Base-by-base conservation (phyloP, 192 early-diverging fungal genomes). In the Gigaspora rosea region DNA sequence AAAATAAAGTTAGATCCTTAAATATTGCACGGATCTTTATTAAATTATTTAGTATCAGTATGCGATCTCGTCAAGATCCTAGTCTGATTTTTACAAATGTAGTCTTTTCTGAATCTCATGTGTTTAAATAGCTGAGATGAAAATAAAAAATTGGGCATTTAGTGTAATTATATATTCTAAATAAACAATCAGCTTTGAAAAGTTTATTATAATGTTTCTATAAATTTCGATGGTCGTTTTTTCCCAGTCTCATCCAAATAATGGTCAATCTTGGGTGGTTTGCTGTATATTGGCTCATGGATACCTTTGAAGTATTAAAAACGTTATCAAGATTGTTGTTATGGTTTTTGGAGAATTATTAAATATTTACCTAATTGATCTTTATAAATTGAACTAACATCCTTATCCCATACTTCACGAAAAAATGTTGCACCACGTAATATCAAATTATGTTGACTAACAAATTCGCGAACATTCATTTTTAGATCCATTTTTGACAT, bases 371-470 rank as follows among this genome's bases (percentile, higher is more conserved):
- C 46, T 10, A 89, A 76, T 33, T 87, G 81, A 22, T 89, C 83
- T 18, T 59, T 78, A 67, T 87, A 89, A 78, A 89, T 86, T 68
- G 64, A 79, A 75, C 75, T 80, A 16, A 88, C 86, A 56, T 80
- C 81, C 73, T 79, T 76, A 70, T 88, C 82, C 88, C 88, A 89
- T 50, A 86, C 82, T 79, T 88, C 79, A 49, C 88, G 83, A 83
- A 89, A 88, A 75, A 89, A 89, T 10, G 83, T 83, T 32, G 81
- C 68, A 9, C 88, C 88, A 52, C 82, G 76, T 35, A 79, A 77
- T 15, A 64, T 69, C 18, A 89, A 77, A n/a, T 85, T 77, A 71
- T 87, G 73, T 65, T 80, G 49, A 58, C 79, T 48, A 22, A 79
- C 80, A 56, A 89, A 82, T 2, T 80, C 66, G 33, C 74, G 61